These are phyloP conservation scores for Chlamydomonas applanata DNA, from an alignment of 139 green algal genomes.

Conservation along the genomic window DNA sequence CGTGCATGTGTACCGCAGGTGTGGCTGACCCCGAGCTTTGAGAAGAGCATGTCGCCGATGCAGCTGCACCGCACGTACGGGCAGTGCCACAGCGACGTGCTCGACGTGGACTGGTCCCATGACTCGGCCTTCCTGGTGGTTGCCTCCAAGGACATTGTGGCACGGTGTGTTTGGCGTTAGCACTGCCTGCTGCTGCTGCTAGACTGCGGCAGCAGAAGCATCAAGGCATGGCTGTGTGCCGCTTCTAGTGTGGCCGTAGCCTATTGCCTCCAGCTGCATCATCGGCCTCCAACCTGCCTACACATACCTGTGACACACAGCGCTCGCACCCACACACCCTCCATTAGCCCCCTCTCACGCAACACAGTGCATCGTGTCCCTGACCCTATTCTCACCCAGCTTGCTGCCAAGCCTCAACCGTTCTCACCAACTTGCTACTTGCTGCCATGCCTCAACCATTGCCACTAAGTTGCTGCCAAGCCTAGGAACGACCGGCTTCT, in stretches of 20 bases:
- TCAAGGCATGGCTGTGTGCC: too few relatives aligned
- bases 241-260: neutral
- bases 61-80: slow-evolving; percentile 88
- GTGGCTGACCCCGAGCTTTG: slow-evolving; percentile 76
- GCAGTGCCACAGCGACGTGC: slow-evolving; percentile 78
- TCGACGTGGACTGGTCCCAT: slow-evolving; percentile 83
- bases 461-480: too few relatives aligned
- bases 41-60: slow-evolving; percentile 88
- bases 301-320: neutral
- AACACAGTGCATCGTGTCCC: too few relatives aligned
- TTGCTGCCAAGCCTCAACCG: too few relatives aligned
- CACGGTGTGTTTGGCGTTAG: slow-evolving; percentile 15
- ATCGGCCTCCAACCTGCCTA: too few relatives aligned
- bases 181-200: too few relatives aligned
- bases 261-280: too few relatives aligned
- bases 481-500: too few relatives aligned
- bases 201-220: too few relatives aligned
- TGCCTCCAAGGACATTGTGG: slow-evolving; percentile 80
- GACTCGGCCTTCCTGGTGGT: slow-evolving; percentile 77
- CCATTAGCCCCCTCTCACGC: neutral
- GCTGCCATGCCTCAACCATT: too few relatives aligned
- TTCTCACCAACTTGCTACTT: too few relatives aligned
- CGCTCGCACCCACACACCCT: neutral
- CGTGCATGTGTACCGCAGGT: slow-evolving; percentile 58
- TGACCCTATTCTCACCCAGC: too few relatives aligned